Percentiles rank a stretch among this genome's conserved stretches.
These are phyloP conservation scores for Tulasnella sp. DNA, from an alignment of 768 basidiomycete genomes.

Conservation along the genomic window DNA sequence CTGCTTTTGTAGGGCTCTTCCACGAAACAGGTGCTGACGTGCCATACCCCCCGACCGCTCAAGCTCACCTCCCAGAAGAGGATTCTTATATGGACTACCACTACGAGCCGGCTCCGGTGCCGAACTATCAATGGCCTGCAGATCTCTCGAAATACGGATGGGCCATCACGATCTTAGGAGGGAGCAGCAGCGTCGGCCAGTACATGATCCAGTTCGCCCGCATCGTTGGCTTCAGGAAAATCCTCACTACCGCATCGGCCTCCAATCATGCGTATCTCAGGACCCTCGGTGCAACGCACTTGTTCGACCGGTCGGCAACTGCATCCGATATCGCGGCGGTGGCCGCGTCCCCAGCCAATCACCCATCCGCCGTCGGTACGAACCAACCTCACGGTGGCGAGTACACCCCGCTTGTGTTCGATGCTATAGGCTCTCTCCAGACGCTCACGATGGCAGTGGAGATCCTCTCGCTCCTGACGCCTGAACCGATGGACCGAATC, in stretches of 20 bases:
- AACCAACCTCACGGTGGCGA: neutral
- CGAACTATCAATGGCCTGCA: neutral
- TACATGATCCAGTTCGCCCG: slow-evolving; percentile 12
- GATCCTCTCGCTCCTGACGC: neutral
- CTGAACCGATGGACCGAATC: neutral
- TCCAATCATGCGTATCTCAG: slow-evolving; percentile 2
- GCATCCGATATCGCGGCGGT: neutral
- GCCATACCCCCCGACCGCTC: neutral
- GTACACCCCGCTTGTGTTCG: neutral
- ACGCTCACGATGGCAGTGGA: neutral
- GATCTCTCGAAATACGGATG: neutral
- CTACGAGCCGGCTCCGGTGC: neutral
- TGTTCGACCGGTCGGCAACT: neutral
- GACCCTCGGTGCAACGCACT: slow-evolving; percentile 11
- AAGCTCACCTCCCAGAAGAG: neutral
- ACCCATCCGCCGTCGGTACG: neutral
- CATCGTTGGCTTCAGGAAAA: slow-evolving; percentile 10
- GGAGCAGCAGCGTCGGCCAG: slow-evolving; percentile 9
- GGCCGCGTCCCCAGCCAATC: neutral
- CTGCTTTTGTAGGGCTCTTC: slow-evolving; percentile 6
- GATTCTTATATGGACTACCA: neutral
- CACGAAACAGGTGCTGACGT: slow-evolving; percentile 5
- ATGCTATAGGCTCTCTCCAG: neutral
- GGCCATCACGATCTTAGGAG: slow-evolving; percentile 8
- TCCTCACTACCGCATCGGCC: slow-evolving; percentile 8